Evolutionary conservation across 78 protist genomes (phyloP), one percentile per base, ranked within the genome.

Genomic region (Salpingoeca rosetta): DNA sequence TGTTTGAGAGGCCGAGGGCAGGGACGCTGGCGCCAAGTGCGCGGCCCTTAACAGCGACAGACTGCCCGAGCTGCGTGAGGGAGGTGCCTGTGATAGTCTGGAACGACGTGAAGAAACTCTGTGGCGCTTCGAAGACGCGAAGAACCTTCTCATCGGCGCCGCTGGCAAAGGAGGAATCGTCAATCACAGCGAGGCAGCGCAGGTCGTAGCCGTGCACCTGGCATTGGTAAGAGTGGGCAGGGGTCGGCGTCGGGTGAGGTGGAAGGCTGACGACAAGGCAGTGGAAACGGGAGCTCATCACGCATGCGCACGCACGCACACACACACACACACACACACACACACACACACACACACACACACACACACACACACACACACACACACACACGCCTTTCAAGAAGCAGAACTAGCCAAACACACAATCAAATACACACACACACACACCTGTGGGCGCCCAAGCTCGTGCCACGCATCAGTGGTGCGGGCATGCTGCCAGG

Each of bases 71-170:
- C 65, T 22, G 65, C 65, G 17, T 7, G 65, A 51, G 65, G 17
- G 65, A 51, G 65, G 65, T 51, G 7, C 65, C 65, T 22, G 65
- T 51, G 65, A 7, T 22, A 51, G 31, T 17, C 17, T 17, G 65
- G 31, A 7, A 22, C 65, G 7, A 51, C 65, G 65, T 51, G 65
- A 51, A 51, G 65, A 84, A 76, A 24, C 40, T 27, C 37, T 11
- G 45, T 44, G 81, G 80, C 44, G 87, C 87, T 1, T 25, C 82
- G 44, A 76, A 25, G 51, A 75, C 81, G 35, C 87, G 79, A 3
- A 25, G 1, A 28, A 87, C 57, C 81, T 87, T 87, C 74, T 87
- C 89, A 36, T 87, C 89, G 42, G 79, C 85, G 44, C 72, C 89
- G 38, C 43, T 3, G 3, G 42, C 78, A 0, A 40, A 10, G 37